Percentiles rank a stretch among this genome's conserved stretches.
phyloP scores from a whole-genome alignment of 768 basidiomycete species.

The Paxillus rubicundulus region DNA sequence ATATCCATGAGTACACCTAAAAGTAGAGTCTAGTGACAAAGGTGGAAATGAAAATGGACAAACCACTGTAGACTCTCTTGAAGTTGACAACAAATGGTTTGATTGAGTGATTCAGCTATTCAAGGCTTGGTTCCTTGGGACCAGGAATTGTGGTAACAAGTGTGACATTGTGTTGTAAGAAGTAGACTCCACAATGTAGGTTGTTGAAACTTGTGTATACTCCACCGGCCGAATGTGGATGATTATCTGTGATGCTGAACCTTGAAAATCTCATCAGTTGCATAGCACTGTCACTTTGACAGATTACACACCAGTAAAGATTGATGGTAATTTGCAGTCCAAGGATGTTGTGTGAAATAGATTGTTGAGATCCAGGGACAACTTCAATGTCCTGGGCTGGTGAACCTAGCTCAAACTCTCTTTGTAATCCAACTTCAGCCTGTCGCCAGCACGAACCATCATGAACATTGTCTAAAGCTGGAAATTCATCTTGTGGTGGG shows the following conservation, averaged over 20 bases:
- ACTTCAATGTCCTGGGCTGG: neutral
- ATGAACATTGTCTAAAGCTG: neutral
- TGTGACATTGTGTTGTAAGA: constrained; percentile 36
- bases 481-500: neutral
- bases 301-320: no score
- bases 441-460: neutral
- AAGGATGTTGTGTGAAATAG: neutral
- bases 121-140: constrained; percentile 30
- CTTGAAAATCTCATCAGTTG: no score
- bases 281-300: no score
- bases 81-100: constrained; percentile 33
- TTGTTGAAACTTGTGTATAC: constrained; percentile 18
- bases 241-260: neutral
- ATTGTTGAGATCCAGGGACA: neutral
- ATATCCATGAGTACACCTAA: constrained; percentile 15
- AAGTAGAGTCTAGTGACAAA: neutral
- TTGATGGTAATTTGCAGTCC: no score
- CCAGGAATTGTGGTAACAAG: constrained; percentile 36
- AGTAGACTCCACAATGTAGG: constrained; percentile 33
- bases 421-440: neutral
- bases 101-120: constrained; percentile 34
- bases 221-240: neutral
- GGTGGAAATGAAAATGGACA: neutral
- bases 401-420: neutral
- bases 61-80: neutral